Conservation (phyloP, 2,329 filamentous ascomycete genomes). For the Xylaria sp. region DNA sequence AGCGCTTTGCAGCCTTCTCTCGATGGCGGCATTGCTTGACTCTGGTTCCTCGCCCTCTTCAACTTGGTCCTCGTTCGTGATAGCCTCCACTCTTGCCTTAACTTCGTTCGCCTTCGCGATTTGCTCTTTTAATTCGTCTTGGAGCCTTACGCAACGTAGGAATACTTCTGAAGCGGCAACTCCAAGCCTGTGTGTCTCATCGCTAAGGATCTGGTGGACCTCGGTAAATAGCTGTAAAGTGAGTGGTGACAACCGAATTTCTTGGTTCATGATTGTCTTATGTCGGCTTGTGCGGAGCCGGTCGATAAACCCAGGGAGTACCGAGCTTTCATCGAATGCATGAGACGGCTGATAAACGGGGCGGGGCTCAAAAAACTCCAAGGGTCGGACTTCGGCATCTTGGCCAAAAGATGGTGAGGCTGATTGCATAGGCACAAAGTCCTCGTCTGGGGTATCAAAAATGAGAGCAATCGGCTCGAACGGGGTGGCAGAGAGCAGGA, state of each 20-base stretch:
- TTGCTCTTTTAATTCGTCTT: slow-evolving; percentile 74
- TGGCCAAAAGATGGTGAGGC: slow-evolving; percentile 58
- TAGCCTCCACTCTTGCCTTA: slow-evolving; percentile 72
- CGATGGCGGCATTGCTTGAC: slow-evolving; percentile 66
- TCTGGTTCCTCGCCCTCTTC: slow-evolving; percentile 63
- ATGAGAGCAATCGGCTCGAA: slow-evolving; percentile 68
- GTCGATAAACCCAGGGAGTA: slow-evolving; percentile 66
- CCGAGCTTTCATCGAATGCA: slow-evolving; percentile 67
- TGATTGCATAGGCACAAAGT: slow-evolving; percentile 56
- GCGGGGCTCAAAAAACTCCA: slow-evolving; percentile 70
- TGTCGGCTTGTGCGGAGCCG: slow-evolving; percentile 68
- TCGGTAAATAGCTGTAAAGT: slow-evolving; percentile 78
- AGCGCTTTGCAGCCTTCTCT: slow-evolving; percentile 60
- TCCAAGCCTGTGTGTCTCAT: slow-evolving; percentile 75
- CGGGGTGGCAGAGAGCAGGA: slow-evolving; percentile 69
- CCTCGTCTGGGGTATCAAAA: slow-evolving; percentile 68
- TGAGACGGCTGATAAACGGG: slow-evolving; percentile 73
- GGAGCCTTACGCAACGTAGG: slow-evolving; percentile 74
- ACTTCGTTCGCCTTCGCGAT: slow-evolving; percentile 73
- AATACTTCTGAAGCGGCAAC: slow-evolving; percentile 79
- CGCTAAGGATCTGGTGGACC: slow-evolving; percentile 75
- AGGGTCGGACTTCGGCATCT: slow-evolving; percentile 58
- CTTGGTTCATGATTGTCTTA: slow-evolving; percentile 71
- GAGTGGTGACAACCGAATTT: slow-evolving; percentile 75
- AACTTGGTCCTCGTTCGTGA: slow-evolving; percentile 68